Percentiles rank a stretch among this genome's conserved stretches.
phyloP scores from a whole-genome alignment of 441 rosid species.

The Eruca vesicaria region DNA sequence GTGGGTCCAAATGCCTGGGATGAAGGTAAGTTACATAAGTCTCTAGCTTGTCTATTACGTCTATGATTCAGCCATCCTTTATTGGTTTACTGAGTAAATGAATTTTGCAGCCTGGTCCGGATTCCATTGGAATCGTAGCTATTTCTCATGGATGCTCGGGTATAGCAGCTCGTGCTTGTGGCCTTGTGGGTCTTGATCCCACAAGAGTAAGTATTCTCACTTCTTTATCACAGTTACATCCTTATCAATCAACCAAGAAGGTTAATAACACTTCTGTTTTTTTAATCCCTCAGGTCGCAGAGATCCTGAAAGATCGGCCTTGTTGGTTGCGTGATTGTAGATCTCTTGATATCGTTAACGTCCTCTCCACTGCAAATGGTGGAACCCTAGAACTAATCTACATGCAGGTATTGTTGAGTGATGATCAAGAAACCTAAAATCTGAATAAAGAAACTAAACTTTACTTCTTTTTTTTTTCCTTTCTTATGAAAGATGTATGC shows the following conservation, averaged over 20 bases:
- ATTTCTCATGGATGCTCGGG: slow-evolving; percentile 78
- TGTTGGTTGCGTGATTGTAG: slow-evolving; percentile 71
- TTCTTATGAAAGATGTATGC: slow-evolving; percentile 46
- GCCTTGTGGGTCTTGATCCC: slow-evolving; percentile 75
- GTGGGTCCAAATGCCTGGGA: slow-evolving; percentile 91
- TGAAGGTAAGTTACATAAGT: slow-evolving; percentile 50
- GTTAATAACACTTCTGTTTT: not conserved
- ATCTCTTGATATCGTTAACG: slow-evolving; percentile 58
- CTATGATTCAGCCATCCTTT: not conserved
- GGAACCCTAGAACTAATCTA: slow-evolving; percentile 74
- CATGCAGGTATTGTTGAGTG: slow-evolving; percentile 51
- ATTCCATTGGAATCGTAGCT: slow-evolving; percentile 90
- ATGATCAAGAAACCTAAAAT: not conserved
- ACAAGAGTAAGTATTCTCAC: slow-evolving; percentile 50
- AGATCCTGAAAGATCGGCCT: slow-evolving; percentile 70
- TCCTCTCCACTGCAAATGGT: slow-evolving; percentile 64
- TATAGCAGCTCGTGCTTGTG: slow-evolving; percentile 79
- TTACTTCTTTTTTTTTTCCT: not conserved
- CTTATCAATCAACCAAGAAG: slow-evolving; percentile 4
- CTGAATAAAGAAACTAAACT: not conserved
- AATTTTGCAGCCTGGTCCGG: slow-evolving; percentile 80
- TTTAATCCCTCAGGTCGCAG: slow-evolving; percentile 52
- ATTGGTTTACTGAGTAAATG: not conserved
- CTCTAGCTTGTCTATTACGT: not conserved
- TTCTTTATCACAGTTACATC: not conserved